Evolutionary conservation across 1,139 yeast genomes (phyloP), one percentile per base, ranked within the genome.

Genomic region (Suhomyces bribrorum): DNA sequence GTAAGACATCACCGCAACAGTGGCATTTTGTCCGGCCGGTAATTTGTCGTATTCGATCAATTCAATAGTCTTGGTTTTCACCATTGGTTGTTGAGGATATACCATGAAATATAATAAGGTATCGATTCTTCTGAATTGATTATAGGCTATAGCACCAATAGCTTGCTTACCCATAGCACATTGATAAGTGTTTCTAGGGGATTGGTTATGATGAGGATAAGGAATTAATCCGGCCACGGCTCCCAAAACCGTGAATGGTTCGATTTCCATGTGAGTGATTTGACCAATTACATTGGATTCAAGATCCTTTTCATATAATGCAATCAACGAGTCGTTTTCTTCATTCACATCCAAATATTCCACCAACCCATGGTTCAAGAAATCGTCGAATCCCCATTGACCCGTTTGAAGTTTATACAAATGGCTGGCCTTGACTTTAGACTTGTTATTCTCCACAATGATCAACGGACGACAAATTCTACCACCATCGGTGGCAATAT

Each of bases 101-200:
- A 90, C 96, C 96, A 92, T 87, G 52, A 92, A 74, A 60, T 92
- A 92, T 48, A 94, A 71, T 54, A 92, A 69, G 0, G 99, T 94
- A 59, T 92, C 99, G 52, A 92, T 92, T 64, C 99, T 81, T 59
- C 89, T 79, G 67, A 92, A 86, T 65, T 92, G 98, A 63, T 92
- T 92, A 63, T 92, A 92, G 18, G 95, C 97, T 65, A 94, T 94
- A 7, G 97, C 97, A 50, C 99, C 99, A 64, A 92, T 92, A 15
- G 98, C 98, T 69, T 92, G 99, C 67, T 92, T 92, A 81, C 98
- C 98, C 98, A 92, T 92, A 48, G 98, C 98, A 60, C 96, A 89
- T 72, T 92, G 98, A 68, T 92, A 92, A 5, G 98, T 92, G 64
- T 92, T 92, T 82, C 98, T 95, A 43, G 98, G 98, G 43, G 97